Conservation (phyloP, 768 basidiomycete genomes). For the Imleria badia region DNA sequence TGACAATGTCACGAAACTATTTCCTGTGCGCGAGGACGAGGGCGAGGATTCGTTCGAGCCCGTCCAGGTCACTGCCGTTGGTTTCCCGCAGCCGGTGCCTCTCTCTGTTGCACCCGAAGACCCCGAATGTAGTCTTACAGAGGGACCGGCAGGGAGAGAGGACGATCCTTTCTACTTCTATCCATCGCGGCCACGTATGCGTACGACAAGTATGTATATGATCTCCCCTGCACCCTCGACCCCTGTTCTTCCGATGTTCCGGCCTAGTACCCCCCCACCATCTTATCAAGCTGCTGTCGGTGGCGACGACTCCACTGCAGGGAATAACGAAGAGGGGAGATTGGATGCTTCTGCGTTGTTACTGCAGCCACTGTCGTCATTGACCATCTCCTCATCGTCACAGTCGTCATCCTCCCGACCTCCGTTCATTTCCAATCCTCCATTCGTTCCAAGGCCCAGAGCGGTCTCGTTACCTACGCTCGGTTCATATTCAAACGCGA, state of each 20-base stretch:
- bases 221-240: constrained; percentile 4
- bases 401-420: constrained; percentile 7
- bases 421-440: constrained; percentile 5
- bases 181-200: constrained; percentile 23
- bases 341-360: constrained; percentile 28
- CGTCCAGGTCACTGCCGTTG: constrained; percentile 11
- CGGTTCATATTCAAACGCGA: neutral
- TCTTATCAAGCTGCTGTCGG: constrained; percentile 19
- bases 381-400: constrained; percentile 12
- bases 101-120: neutral
- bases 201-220: constrained; percentile 31
- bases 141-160: constrained; percentile 9
- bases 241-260: constrained; percentile 21
- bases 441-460: constrained; percentile 23
- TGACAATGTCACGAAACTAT: constrained; percentile 21
- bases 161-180: constrained; percentile 27
- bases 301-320: neutral
- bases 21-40: constrained; percentile 34
- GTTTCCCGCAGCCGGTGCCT: constrained; percentile 21
- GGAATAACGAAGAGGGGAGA: constrained; percentile 1
- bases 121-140: neutral
- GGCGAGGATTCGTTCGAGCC: constrained; percentile 34
- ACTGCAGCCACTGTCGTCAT: constrained; percentile 27
- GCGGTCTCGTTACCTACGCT: constrained; percentile 25
- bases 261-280: constrained; percentile 27